A percentile compares a stretch with the other conserved stretches of the same genome.
Evolutionary conservation across 306 rosid genomes (phyloP).

Genomic region (Castanea crenata): DNA sequence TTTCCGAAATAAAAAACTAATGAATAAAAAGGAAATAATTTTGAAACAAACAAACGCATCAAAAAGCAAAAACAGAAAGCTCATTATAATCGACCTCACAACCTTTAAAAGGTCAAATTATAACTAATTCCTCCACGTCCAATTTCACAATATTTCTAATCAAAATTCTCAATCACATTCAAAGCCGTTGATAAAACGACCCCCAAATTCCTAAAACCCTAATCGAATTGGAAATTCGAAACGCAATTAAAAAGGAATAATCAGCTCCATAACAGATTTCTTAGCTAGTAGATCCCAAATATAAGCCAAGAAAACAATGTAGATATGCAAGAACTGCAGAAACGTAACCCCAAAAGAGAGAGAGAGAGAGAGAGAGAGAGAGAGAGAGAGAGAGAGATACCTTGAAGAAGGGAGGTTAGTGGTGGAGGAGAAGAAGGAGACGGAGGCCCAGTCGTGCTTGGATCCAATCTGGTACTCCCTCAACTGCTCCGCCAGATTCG

Average conservation of each 20-base stretch:
- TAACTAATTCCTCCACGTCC: not conserved
- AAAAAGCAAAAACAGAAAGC: not conserved
- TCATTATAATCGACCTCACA: not conserved
- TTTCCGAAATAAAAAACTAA: too few species aligned
- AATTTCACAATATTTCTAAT: not conserved
- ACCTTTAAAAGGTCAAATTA: not conserved
- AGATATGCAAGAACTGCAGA: not conserved
- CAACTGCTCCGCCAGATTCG: constrained; percentile 98
- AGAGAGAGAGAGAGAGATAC: constrained; percentile 24
- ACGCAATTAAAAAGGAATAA: constrained; percentile 8
- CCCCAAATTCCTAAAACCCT: not conserved
- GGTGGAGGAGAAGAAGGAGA: constrained; percentile 96
- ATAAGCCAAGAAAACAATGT: not conserved
- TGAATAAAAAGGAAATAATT: too few species aligned
- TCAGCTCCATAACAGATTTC: not conserved
- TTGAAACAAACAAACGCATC: not conserved
- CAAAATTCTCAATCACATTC: not conserved
- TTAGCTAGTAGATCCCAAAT: constrained; percentile 2
- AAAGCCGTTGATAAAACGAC: not conserved
- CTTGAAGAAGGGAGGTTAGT: constrained; percentile 71
- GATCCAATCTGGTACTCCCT: constrained; percentile 99
- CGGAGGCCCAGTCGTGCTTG: constrained; percentile 95
- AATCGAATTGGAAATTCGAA: constrained; percentile 12
- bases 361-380: not conserved
- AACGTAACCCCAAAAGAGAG: not conserved